These are phyloP conservation scores for Wallacemonas sp. DNA, from an alignment of 208 protist genomes.

Conservation along the genomic window DNA sequence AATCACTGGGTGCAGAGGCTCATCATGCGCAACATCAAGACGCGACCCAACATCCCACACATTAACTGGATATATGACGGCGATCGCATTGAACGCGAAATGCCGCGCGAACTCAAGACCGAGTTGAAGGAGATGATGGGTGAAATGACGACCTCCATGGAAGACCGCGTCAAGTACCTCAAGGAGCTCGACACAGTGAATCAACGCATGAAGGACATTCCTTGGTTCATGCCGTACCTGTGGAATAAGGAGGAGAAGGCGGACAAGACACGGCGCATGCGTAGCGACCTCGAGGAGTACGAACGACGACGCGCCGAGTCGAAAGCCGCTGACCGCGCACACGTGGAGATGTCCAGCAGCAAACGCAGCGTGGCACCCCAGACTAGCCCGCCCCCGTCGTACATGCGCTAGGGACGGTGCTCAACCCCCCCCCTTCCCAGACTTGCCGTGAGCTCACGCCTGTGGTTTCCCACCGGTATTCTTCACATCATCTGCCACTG, in stretches of 20 bases:
- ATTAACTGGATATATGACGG: slow-evolving; percentile 90
- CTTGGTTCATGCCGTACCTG: slow-evolving; percentile 93
- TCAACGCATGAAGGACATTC: slow-evolving; percentile 86
- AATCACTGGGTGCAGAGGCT: slow-evolving; percentile 88
- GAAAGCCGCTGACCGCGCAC: slow-evolving; percentile 23
- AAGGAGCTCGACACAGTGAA: slow-evolving; percentile 91
- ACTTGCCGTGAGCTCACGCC: too few relatives aligned
- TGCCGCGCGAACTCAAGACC: slow-evolving; percentile 59
- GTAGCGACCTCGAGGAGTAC: slow-evolving; percentile 71
- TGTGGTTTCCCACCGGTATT: too few relatives aligned
- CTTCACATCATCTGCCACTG: too few relatives aligned
- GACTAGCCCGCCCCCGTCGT: slow-evolving; percentile 71
- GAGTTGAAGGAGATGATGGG: slow-evolving; percentile 73
- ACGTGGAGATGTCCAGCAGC: slow-evolving; percentile 13
- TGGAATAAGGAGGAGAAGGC: slow-evolving; percentile 92
- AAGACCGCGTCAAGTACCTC: slow-evolving; percentile 86
- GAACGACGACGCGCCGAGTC: slow-evolving; percentile 40
- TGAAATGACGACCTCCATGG: slow-evolving; percentile 65
- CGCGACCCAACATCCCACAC: slow-evolving; percentile 79
- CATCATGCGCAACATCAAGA: slow-evolving; percentile 74
- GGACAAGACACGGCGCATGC: slow-evolving; percentile 57
- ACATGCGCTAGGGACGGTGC: slow-evolving; percentile 43
- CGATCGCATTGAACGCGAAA: slow-evolving; percentile 69
- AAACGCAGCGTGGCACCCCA: slow-evolving; percentile 59
- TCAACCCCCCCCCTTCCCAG: not conserved